phyloP scores from a whole-genome alignment of 257 asterid species.

The Petunia secreta region DNA sequence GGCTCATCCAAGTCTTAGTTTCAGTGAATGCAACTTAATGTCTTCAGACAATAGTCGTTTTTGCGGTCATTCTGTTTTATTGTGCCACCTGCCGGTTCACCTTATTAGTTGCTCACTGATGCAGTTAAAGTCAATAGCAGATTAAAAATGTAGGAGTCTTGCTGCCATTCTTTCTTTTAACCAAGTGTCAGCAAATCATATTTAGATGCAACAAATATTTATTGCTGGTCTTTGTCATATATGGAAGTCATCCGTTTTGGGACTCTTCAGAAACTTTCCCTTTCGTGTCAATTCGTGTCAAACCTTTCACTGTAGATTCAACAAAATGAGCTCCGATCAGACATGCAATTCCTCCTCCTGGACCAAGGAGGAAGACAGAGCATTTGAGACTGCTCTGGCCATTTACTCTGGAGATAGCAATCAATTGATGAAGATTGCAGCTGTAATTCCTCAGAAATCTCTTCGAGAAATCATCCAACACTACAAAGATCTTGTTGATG shows the following conservation, averaged over 20 bases:
- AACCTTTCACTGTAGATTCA: not conserved
- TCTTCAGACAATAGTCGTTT: not conserved
- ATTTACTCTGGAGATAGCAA: not conserved
- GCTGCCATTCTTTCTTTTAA: not conserved
- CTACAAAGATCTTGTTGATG: not conserved
- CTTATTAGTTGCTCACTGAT: conserved; percentile 1
- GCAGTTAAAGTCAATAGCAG: conserved; percentile 18
- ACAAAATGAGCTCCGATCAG: conserved; percentile 17
- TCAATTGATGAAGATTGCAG: conserved; percentile 1
- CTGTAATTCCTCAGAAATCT: conserved; percentile 13
- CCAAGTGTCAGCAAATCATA: conserved; percentile 27
- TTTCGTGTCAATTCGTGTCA: conserved; percentile 1
- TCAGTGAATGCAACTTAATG: conserved; percentile 3
- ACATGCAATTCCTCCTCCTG: conserved; percentile 20
- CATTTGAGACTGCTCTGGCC: conserved; percentile 3
- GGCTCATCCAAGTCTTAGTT: not conserved
- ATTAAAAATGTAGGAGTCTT: not conserved
- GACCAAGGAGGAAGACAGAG: conserved; percentile 32
- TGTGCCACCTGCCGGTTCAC: not conserved
- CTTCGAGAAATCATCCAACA: not conserved
- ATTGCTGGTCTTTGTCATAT: conserved; percentile 11
- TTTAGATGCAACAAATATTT: not conserved
- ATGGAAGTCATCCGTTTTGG: not conserved
- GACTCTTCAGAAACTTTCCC: conserved; percentile 17
- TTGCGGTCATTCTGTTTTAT: not conserved